Percentiles rank a stretch among this genome's conserved stretches.
phyloP scores from a whole-genome alignment of 2,329 filamentous ascomycete species.

The Conoideocrella luteorostrata region DNA sequence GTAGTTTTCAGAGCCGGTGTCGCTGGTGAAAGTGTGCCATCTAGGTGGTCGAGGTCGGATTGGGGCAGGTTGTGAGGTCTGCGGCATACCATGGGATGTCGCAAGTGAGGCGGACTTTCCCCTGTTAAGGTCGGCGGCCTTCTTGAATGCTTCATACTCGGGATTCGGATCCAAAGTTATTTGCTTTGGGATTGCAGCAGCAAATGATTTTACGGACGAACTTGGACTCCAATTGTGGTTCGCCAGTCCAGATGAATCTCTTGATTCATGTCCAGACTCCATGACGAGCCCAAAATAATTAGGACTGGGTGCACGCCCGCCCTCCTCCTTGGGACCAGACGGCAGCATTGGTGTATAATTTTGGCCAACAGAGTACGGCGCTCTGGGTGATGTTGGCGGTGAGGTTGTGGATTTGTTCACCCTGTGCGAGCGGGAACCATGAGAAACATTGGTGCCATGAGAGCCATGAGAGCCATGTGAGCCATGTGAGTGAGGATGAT shows the following conservation, averaged over 20 bases:
- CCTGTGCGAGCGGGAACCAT: constrained; percentile 32
- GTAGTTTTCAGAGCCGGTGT: constrained; percentile 30
- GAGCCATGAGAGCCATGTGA: no score
- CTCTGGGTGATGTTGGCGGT: constrained; percentile 45
- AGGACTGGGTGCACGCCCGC: constrained; percentile 55
- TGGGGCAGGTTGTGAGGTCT: constrained; percentile 21
- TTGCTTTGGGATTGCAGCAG: constrained; percentile 60
- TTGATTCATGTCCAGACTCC: constrained; percentile 52
- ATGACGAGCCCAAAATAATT: constrained; percentile 81
- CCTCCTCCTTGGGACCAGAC: constrained; percentile 26
- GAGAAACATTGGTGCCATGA: no score
- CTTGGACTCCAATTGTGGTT: constrained; percentile 70
- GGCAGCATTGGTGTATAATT: constrained; percentile 45
- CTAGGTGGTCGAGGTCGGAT: constrained; percentile 37
- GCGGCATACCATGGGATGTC: constrained; percentile 37
- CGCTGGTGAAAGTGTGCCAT: constrained; percentile 43
- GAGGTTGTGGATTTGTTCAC: constrained; percentile 42
- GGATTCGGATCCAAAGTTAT: constrained; percentile 69
- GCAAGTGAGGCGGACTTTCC: constrained; percentile 40
- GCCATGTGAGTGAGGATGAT: constrained; percentile 34
- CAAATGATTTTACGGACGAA: constrained; percentile 64
- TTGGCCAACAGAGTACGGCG: constrained; percentile 49
- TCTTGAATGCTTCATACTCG: constrained; percentile 74
- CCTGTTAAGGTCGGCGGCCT: constrained; percentile 61
- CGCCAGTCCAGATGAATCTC: constrained; percentile 57